Evolutionary conservation across 345 rosid species (phyloP).

Genomic region (Sisymbrium altissimum): DNA sequence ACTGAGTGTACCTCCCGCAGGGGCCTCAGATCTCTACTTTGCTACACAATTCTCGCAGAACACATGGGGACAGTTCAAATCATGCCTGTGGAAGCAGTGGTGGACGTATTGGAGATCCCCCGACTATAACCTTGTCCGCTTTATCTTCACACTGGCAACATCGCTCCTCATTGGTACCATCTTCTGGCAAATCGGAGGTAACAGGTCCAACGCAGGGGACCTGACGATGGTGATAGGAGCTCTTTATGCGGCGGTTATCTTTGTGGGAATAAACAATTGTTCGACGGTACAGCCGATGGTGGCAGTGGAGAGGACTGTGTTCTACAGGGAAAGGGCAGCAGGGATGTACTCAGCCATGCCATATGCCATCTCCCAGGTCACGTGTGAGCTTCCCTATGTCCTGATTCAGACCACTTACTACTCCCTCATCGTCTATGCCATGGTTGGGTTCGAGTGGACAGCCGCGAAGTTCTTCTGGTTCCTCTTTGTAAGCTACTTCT

Average conservation of each 20-base stretch:
- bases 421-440: slow-evolving; percentile 65
- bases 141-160: slow-evolving; percentile 43
- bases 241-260: slow-evolving; percentile 50
- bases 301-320: slow-evolving; percentile 64
- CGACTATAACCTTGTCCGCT: slow-evolving; percentile 55
- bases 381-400: slow-evolving; percentile 61
- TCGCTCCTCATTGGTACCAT: slow-evolving; percentile 53
- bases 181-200: slow-evolving; percentile 55
- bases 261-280: slow-evolving; percentile 66
- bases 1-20: slow-evolving; percentile 47
- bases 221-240: slow-evolving; percentile 62
- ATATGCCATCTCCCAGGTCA: slow-evolving; percentile 47
- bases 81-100: slow-evolving; percentile 68
- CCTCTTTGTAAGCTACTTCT: slow-evolving; percentile 67
- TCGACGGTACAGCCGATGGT: slow-evolving; percentile 61
- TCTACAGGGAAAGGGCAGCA: slow-evolving; percentile 60
- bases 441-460: slow-evolving; percentile 72
- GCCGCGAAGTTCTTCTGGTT: slow-evolving; percentile 72
- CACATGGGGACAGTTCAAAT: slow-evolving; percentile 55
- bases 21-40: slow-evolving; percentile 48
- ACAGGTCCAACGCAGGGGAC: slow-evolving; percentile 41
- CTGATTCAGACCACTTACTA: slow-evolving; percentile 58
- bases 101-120: slow-evolving; percentile 76
- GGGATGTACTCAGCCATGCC: slow-evolving; percentile 36
- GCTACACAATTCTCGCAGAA: slow-evolving; percentile 48